phyloP scores from a whole-genome alignment of 1,284 basidiomycete species.

The Malassezia brasiliensis region DNA sequence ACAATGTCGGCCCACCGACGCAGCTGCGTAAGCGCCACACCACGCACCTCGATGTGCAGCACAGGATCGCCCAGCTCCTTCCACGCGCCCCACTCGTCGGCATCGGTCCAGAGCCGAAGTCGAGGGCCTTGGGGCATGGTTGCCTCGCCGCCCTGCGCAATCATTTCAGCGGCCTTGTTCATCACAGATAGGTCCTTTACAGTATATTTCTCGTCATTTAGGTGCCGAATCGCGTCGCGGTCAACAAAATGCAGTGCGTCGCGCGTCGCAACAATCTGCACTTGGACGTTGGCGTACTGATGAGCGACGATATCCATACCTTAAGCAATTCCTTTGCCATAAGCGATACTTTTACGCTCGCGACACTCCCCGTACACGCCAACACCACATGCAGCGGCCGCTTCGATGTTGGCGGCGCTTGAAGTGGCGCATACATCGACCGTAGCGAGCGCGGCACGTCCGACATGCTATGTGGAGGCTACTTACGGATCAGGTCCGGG shows the following conservation, averaged over 20 bases:
- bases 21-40: slow-evolving; percentile 50
- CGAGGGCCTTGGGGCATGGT: slow-evolving; percentile 20
- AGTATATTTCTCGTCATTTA: slow-evolving; percentile 8
- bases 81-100: slow-evolving; percentile 72
- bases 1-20: slow-evolving; percentile 92
- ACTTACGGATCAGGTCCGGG: slow-evolving; percentile 2
- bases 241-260: slow-evolving; percentile 70
- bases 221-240: slow-evolving; percentile 51
- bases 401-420: slow-evolving; percentile 21
- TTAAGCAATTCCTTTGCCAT: slow-evolving; percentile 67
- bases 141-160: not conserved
- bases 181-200: slow-evolving; percentile 23
- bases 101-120: slow-evolving; percentile 71
- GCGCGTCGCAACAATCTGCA: slow-evolving; percentile 76
- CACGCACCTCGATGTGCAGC: slow-evolving; percentile 67
- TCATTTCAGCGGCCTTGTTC: slow-evolving; percentile 21
- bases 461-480: not conserved
- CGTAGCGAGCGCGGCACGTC: slow-evolving; percentile 28
- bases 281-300: slow-evolving; percentile 55
- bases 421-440: slow-evolving; percentile 28
- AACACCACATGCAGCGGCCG: slow-evolving; percentile 60
- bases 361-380: slow-evolving; percentile 83
- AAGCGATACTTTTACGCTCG: slow-evolving; percentile 80
- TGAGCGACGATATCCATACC: not conserved
- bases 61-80: slow-evolving; percentile 79